Base-by-base conservation (phyloP, 768 basidiomycete species). In the Udeniomyces megalosporus region DNA sequence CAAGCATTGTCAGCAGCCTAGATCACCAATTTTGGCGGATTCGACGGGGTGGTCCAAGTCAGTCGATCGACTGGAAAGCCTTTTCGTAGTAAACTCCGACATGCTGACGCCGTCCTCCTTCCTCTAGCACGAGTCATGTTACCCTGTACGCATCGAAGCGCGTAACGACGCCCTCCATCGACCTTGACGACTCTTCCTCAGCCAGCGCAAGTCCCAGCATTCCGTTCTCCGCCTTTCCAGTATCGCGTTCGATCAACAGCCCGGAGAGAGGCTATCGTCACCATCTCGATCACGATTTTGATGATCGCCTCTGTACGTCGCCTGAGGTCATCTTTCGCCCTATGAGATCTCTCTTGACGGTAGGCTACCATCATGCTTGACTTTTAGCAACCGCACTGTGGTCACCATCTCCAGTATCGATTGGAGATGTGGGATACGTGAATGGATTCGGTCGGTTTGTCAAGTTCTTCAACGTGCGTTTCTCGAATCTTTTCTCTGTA, bases 341-440 rank as follows among this genome's bases (percentile, higher is more conserved):
- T n/a, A n/a, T n/a, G 22, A 6, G 24, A 12, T 11, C 11, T 14
- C 31, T 35, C 20, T 6, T 42, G n/a, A 12, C n/a, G 22, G 32
- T 7, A 55, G 2, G 26, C 22, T 24, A 24, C n/a, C 22, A 34
- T 22, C 15, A 15, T 26, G 34, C 34, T 22, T 55, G 31, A 11
- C 3, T 38, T 38, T 11, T 44, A 55, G 54, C 54, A 0, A 71
- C 83, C 24, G 83, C 86, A 7, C 73, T 88, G 6, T 90, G 86
- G 86, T 77, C 75, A 4, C 87, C 87, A 1, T 74, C 78, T 3
- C 76, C 68, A 5, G 79, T 88, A 0, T 71, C 77, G 14, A 73
- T 88, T 2, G 88, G 87, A 7, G 81, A 82, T 2, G 82, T 89
- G 10, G 88, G 88, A 2, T 90, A 84, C 70, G 73, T 88, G 28